phyloP scores from a whole-genome alignment of 2,329 filamentous ascomycete genomes.

The Emydomyces testavorans region DNA sequence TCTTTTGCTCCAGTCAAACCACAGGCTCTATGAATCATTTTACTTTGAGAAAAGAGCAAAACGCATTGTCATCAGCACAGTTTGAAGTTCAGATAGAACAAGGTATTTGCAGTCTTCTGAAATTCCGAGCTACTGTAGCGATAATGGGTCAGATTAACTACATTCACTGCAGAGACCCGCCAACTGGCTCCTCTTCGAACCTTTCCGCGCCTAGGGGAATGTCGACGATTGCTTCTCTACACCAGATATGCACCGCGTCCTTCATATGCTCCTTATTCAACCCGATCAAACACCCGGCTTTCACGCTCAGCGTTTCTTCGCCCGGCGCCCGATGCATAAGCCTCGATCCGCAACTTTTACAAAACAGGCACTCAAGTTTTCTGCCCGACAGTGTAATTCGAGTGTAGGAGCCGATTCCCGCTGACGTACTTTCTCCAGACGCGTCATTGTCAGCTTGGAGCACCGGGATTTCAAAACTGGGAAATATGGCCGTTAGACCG shows the following conservation, averaged over 20 bases:
- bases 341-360: constrained; percentile 53
- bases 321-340: constrained; percentile 51
- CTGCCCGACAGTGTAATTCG: constrained; percentile 48
- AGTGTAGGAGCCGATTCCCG: constrained; percentile 30
- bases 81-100: too few relatives aligned
- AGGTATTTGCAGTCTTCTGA: too few relatives aligned
- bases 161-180: neutral
- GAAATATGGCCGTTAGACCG: constrained; percentile 59
- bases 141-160: too few relatives aligned
- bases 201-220: constrained; percentile 54
- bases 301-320: constrained; percentile 37
- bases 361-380: constrained; percentile 54
- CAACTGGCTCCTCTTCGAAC: constrained; percentile 43
- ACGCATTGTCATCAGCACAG: too few relatives aligned
- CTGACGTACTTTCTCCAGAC: neutral
- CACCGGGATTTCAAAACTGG: constrained; percentile 48
- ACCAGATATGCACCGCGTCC: constrained; percentile 55
- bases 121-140: too few relatives aligned
- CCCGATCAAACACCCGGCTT: constrained; percentile 49
- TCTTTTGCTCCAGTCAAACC: too few relatives aligned
- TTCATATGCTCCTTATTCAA: constrained; percentile 50
- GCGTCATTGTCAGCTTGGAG: constrained; percentile 7
- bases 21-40: too few relatives aligned
- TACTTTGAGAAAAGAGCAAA: too few relatives aligned
- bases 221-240: constrained; percentile 54